Percentiles rank a stretch among this genome's conserved stretches.
These are phyloP conservation scores for Rhizophlyctis rosea DNA, from an alignment of 192 early-diverging fungal species.

Conservation along the genomic window DNA sequence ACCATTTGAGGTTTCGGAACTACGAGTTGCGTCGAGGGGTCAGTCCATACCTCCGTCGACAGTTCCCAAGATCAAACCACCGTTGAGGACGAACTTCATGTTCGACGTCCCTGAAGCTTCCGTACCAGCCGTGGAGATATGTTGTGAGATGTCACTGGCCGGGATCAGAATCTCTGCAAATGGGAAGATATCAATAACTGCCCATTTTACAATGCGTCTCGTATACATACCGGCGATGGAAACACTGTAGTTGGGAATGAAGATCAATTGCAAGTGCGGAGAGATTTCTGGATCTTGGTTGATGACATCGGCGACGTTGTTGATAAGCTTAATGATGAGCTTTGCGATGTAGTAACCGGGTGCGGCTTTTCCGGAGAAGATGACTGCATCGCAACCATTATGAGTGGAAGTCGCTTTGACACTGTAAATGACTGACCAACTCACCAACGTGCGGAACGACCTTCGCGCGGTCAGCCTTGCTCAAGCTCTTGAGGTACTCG, in stretches of 20 bases:
- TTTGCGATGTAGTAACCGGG: constrained; percentile 99
- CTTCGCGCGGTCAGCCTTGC: constrained; percentile 57
- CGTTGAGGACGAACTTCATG: constrained; percentile 99
- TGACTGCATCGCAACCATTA: constrained; percentile 40
- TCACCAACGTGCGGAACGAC: constrained; percentile 72
- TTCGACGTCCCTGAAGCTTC: constrained; percentile 99
- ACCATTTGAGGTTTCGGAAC: background rate
- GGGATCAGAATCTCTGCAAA: constrained; percentile 83
- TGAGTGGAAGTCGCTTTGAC: background rate
- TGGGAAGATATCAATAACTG: background rate
- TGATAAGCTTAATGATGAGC: constrained; percentile 98
- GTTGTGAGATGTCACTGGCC: constrained; percentile 98
- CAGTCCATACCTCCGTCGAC: constrained; percentile 70
- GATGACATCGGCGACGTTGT: constrained; percentile 82
- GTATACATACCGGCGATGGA: constrained; percentile 67
- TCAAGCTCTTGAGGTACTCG: constrained; percentile 77
- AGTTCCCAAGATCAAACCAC: constrained; percentile 95
- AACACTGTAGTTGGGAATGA: constrained; percentile 98
- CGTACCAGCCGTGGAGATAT: constrained; percentile 98
- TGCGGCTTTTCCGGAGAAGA: constrained; percentile 97
- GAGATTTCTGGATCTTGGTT: constrained; percentile 82
- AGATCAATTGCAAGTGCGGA: constrained; percentile 86
- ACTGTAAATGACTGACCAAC: constrained; percentile 6
- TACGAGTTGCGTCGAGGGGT: background rate
- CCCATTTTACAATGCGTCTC: background rate